Base-by-base conservation (phyloP, 306 rosid genomes). In the Nissolia schottii region DNA sequence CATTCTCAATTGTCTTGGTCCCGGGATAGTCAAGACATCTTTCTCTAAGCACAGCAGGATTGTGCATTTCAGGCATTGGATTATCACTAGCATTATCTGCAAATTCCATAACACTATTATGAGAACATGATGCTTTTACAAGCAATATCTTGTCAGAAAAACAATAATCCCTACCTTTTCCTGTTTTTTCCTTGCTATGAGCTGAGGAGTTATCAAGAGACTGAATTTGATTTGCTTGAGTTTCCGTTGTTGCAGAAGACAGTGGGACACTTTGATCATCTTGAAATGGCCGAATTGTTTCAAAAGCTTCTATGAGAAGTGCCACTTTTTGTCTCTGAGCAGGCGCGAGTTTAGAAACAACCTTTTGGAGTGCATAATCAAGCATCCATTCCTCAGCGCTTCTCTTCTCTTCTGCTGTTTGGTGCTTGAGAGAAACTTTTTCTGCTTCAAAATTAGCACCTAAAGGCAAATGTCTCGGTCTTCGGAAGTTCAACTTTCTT, bases 371-470 rank as follows among this genome's bases (percentile, higher is more conserved):
- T 64, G 99, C 99, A 65, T 77, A 69, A 75, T 94, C 96, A 59
- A 94, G 91, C 96, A 91, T 91, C 96, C 97, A 94, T 75, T 94
- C 95, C 82, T 91, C 97, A 3, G 82, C 73, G 41, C 83, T 88
- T 56, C 80, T 89, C 28, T 64, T 83, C 73, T 86, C 83, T 45
- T 85, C 93, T 1, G 71, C 69, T 34, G 65, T 83, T 76, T 77
- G 90, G 70, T n/a, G 89, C 81, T 80, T 85, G 37, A 91, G 90
- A 74, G 32, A 56, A 73, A 88, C 85, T 49, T 79, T 86, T 62
- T 85, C 96, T 22, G 82, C 86, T 66, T 84, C 91, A 2, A 60
- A 76, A 14, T 71, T 76, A 16, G 79, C 76, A 66, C 84, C 84
- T 51, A 78, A 58, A 6, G 90, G 78, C 37, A 80, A 81, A 74